These are phyloP conservation scores for Tagetes erecta DNA, from an alignment of 129 eudicot genomes.

Conservation along the genomic window DNA sequence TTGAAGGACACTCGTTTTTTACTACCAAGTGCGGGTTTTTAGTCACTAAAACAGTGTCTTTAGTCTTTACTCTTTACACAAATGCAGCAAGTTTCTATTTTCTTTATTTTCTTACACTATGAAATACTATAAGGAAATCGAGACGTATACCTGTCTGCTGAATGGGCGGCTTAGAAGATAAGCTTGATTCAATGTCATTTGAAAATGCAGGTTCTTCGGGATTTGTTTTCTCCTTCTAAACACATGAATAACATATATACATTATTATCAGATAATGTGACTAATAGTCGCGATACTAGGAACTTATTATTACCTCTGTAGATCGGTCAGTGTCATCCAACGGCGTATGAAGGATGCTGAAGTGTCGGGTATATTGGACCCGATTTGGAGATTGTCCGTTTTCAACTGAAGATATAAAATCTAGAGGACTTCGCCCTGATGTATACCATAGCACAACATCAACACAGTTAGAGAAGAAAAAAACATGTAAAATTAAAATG, in stretches of 20 bases:
- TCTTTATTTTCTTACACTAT: background rate
- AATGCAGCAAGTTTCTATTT: background rate
- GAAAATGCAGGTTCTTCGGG: constrained; percentile 48
- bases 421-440: constrained; percentile 56
- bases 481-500: background rate
- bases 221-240: constrained; percentile 23
- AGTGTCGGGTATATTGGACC: constrained; percentile 37
- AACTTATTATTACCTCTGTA: constrained; percentile 52
- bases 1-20: background rate
- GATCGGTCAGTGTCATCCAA: constrained; percentile 39
- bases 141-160: constrained; percentile 55
- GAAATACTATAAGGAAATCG: background rate
- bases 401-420: constrained; percentile 41
- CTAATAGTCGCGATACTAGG: too few species aligned
- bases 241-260: too few species aligned
- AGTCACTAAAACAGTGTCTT: background rate
- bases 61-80: background rate
- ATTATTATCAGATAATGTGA: too few species aligned
- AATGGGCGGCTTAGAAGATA: constrained; percentile 46
- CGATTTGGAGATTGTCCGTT: constrained; percentile 46
- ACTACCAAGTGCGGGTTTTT: background rate
- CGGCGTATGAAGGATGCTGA: constrained; percentile 62
- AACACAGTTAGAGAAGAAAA: background rate
- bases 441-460: constrained; percentile 12
- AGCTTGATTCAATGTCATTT: constrained; percentile 42